Evolutionary conservation across 1,284 basidiomycete genomes (phyloP), one percentile per base, ranked within the genome.

Genomic region (Apiotrichum montevideense): DNA sequence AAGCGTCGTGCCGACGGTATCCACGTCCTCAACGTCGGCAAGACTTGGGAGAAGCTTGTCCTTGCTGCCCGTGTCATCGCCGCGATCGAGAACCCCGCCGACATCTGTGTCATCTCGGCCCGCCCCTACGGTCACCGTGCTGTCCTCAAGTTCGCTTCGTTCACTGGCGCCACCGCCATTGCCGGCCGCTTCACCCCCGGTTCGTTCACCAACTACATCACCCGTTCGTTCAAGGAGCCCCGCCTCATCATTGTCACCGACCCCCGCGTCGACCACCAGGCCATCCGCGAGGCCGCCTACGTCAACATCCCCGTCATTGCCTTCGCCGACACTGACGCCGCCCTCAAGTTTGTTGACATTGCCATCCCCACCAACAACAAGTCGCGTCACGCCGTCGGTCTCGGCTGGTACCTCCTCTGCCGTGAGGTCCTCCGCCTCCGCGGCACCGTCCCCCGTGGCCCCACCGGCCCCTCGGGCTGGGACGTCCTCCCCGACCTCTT

Each of bases 221-320:
- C 94, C 70, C 90, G 91, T 72, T 97, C 94, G 60, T 98, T 98
- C 90, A 98, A 98, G 84, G 95, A 98, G 82, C 95, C 95, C 71
- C 91, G 95, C 69, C 84, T 98, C 66, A 95, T 98, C 77, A 80
- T 98, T 71, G 94, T 98, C 66, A 98, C 94, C 77, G 95, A 98
- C 83, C 96, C 95, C 68, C 90, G 96, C 66, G 90, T 97, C 64
- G 95, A 98, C 82, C 94, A 98, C 84, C 96, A 98, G 82, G 96
- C 96, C 67, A 98, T 98, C 80, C 91, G 95, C 69, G 95, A 98
- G 82, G 94, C 96, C 55, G 94, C 94, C 58, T 98, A 98, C 79
- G 95, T 98, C 79, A 98, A 98, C 87, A 98, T 98, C 79, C 95
- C 95, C 71, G 95, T 98, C 77, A 97, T 98, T 74, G 95, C 95